phyloP scores from a whole-genome alignment of 306 rosid species.

The Cicer cuneatum region DNA sequence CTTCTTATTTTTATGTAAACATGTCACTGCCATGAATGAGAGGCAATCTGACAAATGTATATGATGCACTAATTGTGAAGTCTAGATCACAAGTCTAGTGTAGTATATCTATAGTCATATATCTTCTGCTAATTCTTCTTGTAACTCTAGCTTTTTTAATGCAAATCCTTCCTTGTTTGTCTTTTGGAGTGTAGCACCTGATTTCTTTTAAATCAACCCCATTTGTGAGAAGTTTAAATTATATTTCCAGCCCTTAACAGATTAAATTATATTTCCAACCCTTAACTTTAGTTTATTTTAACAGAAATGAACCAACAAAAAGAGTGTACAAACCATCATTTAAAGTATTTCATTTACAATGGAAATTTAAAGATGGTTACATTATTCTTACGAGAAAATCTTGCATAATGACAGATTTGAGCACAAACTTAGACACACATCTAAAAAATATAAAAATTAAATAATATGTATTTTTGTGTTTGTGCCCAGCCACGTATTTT shows the following conservation, averaged over 20 bases:
- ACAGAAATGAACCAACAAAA: neutral
- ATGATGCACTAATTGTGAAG: conserved; percentile 42
- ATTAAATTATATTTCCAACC: neutral
- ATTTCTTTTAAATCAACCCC: neutral
- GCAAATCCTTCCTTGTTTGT: neutral
- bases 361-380: neutral
- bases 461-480: too few species aligned
- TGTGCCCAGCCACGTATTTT: neutral
- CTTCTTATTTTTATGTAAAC: conserved; percentile 16
- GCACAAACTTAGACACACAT: too few species aligned
- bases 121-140: conserved; percentile 32
- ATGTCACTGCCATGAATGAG: conserved; percentile 23
- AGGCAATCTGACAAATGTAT: conserved; percentile 37
- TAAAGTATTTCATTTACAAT: neutral
- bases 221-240: neutral
- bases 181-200: neutral
- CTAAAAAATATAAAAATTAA: too few species aligned
- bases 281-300: too few species aligned
- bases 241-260: neutral
- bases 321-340: neutral
- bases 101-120: conserved; percentile 40
- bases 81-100: conserved; percentile 44
- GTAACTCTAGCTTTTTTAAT: conserved; percentile 32
- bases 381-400: neutral
- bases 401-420: too few species aligned